Conservation (phyloP, 2,329 filamentous ascomycete species). For the Alternaria sp. region DNA sequence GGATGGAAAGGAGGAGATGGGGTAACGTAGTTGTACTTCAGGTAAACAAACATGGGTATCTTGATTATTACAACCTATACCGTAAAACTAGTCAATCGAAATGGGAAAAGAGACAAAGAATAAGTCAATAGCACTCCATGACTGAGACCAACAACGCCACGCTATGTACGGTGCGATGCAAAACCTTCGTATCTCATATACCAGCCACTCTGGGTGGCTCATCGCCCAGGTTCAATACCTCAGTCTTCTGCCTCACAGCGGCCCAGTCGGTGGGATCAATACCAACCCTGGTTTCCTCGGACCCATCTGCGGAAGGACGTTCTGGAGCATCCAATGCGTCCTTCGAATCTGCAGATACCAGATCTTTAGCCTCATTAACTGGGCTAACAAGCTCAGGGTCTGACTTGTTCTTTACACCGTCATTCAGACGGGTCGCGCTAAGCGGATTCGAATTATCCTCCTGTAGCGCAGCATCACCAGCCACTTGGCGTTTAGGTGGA, state of each 20-base stretch:
- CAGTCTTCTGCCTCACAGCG: slow-evolving; percentile 3
- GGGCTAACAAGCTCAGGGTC: slow-evolving; percentile 8
- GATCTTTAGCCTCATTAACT: not conserved
- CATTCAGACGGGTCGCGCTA: slow-evolving; percentile 10
- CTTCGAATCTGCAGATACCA: not conserved
- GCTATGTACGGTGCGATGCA: not conserved
- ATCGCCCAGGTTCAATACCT: not conserved
- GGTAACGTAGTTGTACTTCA: not conserved
- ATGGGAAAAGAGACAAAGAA: not conserved
- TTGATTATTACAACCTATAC: not conserved
- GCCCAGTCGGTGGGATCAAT: slow-evolving; percentile 11
- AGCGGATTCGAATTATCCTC: slow-evolving; percentile 11
- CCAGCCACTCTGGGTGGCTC: not conserved
- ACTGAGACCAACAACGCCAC: not conserved
- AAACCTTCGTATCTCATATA: not conserved
- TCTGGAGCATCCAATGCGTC: not conserved
- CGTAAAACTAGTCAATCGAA: not conserved
- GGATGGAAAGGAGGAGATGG: not conserved
- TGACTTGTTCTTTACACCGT: slow-evolving; percentile 11
- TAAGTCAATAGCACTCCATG: not conserved
- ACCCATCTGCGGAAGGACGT: slow-evolving; percentile 19
- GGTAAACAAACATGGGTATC: not conserved
- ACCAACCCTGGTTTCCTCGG: slow-evolving; percentile 19
- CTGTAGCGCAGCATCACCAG: slow-evolving; percentile 4
- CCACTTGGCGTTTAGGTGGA: not conserved